Percentiles rank a stretch among this genome's conserved stretches.
phyloP scores from a whole-genome alignment of 768 basidiomycete genomes.

The Pleurotus sapidus region DNA sequence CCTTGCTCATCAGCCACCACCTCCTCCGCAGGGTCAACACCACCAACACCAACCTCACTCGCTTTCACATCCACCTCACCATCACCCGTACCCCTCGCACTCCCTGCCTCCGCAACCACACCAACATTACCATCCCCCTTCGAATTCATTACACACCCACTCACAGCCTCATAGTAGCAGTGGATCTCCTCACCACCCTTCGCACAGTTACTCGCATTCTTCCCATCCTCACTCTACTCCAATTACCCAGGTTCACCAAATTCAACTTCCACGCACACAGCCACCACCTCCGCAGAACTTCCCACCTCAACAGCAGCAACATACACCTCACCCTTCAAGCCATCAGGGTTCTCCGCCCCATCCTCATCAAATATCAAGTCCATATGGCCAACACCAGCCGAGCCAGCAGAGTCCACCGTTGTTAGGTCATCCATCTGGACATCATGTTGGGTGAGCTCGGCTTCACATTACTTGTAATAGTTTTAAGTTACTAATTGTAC shows the following conservation, averaged over 20 bases:
- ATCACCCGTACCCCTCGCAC: constrained; percentile 3
- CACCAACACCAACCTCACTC: constrained; percentile 17
- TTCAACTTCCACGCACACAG: not conserved
- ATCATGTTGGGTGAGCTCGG: not conserved
- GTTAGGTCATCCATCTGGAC: not conserved
- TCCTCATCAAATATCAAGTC: constrained; percentile 7
- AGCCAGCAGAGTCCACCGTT: constrained; percentile 7
- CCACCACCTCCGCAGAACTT: not conserved
- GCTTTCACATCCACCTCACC: not conserved
- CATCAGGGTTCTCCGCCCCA: not conserved
- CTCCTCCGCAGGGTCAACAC: constrained; percentile 8
- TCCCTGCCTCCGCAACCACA: not conserved
- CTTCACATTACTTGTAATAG: not conserved
- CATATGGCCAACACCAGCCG: constrained; percentile 10
- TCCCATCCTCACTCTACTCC: constrained; percentile 5
- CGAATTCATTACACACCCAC: not conserved
- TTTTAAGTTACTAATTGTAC: not conserved
- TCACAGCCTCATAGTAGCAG: not conserved
- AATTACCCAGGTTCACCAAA: not conserved
- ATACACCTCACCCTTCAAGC: not conserved
- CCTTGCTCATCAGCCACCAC: not conserved
- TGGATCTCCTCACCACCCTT: not conserved
- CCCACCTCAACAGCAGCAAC: not conserved
- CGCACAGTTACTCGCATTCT: not conserved
- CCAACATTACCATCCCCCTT: not conserved